A percentile compares a stretch with the other conserved stretches of the same genome.
Conservation (phyloP, 768 basidiomycete genomes). For the Trametes maxima region DNA sequence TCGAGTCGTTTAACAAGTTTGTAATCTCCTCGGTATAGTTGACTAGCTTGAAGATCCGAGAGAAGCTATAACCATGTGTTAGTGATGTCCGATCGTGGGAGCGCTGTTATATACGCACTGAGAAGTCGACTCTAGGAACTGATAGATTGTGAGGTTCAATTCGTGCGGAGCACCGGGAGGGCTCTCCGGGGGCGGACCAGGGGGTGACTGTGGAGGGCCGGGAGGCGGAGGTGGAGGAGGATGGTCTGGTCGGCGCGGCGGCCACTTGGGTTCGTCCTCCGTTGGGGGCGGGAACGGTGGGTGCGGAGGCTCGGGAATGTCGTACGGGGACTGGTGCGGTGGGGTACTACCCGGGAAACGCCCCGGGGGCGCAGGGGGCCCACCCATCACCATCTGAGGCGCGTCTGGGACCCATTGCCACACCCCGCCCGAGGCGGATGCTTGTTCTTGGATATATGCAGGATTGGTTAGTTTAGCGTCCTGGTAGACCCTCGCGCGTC, state of each 20-base stretch:
- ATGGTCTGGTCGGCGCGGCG: background rate
- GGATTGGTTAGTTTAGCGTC: background rate
- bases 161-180: background rate
- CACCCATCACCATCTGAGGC: constrained; percentile 11
- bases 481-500: constrained; percentile 1
- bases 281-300: background rate
- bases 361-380: background rate
- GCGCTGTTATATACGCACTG: constrained; percentile 16
- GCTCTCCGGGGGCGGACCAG: background rate
- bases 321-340: constrained; percentile 1
- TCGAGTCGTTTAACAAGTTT: constrained; percentile 42
- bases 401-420: background rate
- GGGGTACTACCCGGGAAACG: background rate
- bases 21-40: constrained; percentile 43
- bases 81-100: background rate
- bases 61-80: constrained; percentile 36
- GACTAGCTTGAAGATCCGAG: constrained; percentile 43
- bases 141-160: constrained; percentile 32
- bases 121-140: constrained; percentile 30
- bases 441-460: background rate
- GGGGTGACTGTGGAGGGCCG: background rate
- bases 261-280: background rate
- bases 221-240: background rate
- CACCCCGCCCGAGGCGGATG: background rate
- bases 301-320: background rate